These are phyloP conservation scores for Furcasterigmium sp. DNA, from an alignment of 2,329 filamentous ascomycete genomes.

Conservation along the genomic window DNA sequence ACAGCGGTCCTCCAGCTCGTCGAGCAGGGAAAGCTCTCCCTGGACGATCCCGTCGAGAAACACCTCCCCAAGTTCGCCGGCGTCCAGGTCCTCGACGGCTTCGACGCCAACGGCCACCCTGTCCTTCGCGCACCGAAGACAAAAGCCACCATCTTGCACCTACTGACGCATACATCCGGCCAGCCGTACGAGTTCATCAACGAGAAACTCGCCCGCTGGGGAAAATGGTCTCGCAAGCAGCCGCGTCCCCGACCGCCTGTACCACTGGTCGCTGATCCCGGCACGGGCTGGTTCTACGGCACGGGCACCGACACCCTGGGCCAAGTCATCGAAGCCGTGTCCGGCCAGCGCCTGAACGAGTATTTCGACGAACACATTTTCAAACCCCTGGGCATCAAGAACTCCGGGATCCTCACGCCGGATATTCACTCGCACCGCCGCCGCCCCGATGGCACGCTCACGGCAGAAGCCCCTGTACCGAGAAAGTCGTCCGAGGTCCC, in stretches of 20 bases:
- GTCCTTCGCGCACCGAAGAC: conserved; percentile 28
- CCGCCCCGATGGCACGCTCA: too few relatives aligned
- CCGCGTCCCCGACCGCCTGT: conserved; percentile 22
- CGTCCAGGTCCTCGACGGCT: conserved; percentile 30
- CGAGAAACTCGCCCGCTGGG: conserved; percentile 34
- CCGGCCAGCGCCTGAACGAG: conserved; percentile 25
- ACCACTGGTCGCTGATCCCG: conserved; percentile 39
- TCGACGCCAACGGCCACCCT: conserved; percentile 26
- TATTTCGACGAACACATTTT: conserved; percentile 33
- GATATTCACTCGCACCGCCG: conserved; percentile 17
- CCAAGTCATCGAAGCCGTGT: conserved; percentile 33
- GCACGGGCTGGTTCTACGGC: conserved; percentile 45
- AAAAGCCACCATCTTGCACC: too few relatives aligned
- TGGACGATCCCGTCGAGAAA: conserved; percentile 30
- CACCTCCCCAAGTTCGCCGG: conserved; percentile 26
- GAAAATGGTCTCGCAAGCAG: too few relatives aligned
- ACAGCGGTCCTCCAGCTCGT: conserved; percentile 33
- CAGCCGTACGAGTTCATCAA: conserved; percentile 36
- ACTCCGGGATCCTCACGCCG: conserved; percentile 30
- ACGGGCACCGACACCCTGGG: conserved; percentile 41
- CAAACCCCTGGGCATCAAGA: conserved; percentile 26
- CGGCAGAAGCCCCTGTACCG: too few relatives aligned
- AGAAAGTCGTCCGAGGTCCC: too few relatives aligned
- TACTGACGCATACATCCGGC: conserved; percentile 46
- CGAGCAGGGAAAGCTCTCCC: conserved; percentile 23